phyloP scores from a whole-genome alignment of 495 filamentous ascomycete species.

The Penicillium waksmanii region DNA sequence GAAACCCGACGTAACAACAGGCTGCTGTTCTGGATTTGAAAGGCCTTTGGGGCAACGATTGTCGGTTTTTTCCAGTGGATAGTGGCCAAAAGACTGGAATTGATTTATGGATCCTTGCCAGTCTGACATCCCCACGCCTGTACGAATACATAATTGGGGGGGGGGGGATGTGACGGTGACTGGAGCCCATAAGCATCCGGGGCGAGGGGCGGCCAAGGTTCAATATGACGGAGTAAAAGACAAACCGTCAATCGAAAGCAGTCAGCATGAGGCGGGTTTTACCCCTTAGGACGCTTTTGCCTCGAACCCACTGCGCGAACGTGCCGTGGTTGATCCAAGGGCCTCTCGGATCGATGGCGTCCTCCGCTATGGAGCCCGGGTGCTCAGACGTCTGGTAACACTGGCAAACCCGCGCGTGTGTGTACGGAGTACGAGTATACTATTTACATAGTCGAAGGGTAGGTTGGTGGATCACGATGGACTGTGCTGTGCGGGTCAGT shows the following conservation, averaged over 20 bases:
- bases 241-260: background rate
- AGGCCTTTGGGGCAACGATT: background rate
- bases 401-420: constrained; percentile 4
- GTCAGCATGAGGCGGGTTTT: background rate
- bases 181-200: too few species aligned
- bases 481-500: background rate
- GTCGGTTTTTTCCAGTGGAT: constrained; percentile 5
- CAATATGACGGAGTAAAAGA: background rate
- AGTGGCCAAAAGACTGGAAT: constrained; percentile 15
- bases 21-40: constrained; percentile 14
- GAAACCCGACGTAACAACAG: constrained; percentile 22
- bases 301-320: constrained; percentile 17
- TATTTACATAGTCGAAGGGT: background rate
- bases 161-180: too few species aligned
- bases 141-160: background rate
- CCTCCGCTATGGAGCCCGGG: constrained; percentile 19
- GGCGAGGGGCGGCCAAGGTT: background rate
- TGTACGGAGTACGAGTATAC: background rate
- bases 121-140: background rate
- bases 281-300: background rate
- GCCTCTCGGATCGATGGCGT: constrained; percentile 18
- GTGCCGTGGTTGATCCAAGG: constrained; percentile 25
- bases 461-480: constrained; percentile 1
- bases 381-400: constrained; percentile 15
- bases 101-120: background rate